Conservation (phyloP, 2,329 filamentous ascomycete species). For the Arthrobotrys sinensis region DNA sequence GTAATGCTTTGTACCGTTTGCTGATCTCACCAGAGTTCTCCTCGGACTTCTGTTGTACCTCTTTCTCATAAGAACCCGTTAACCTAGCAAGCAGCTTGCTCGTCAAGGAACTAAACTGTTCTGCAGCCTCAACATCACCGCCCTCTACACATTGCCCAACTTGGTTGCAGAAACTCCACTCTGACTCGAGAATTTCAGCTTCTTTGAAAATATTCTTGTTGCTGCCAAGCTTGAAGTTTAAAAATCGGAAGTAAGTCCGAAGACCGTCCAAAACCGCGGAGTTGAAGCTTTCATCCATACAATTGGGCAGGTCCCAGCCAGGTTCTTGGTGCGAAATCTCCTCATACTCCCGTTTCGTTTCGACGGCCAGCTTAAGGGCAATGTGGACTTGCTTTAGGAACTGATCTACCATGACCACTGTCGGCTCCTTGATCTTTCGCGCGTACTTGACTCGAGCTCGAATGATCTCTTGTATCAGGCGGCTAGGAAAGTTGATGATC, state of each 20-base stretch:
- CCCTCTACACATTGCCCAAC: conserved; percentile 92
- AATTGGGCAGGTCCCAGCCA: conserved; percentile 95
- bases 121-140: conserved; percentile 95
- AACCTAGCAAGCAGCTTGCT: conserved; percentile 91
- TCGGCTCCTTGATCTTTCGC: conserved; percentile 93
- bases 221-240: conserved; percentile 96
- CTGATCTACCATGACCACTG: conserved; percentile 93
- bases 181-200: conserved; percentile 94
- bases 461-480: conserved; percentile 96
- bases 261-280: conserved; percentile 90
- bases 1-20: conserved; percentile 93
- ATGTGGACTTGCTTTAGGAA: conserved; percentile 98
- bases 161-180: conserved; percentile 97
- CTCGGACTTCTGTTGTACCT: conserved; percentile 85
- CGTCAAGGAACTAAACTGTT: conserved; percentile 94
- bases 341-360: conserved; percentile 91
- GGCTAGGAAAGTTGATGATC: conserved; percentile 95
- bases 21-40: conserved; percentile 91
- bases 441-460: conserved; percentile 91
- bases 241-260: conserved; percentile 98
- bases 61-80: conserved; percentile 90
- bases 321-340: conserved; percentile 86
- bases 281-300: conserved; percentile 97
- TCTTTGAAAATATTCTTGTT: conserved; percentile 99
- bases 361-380: conserved; percentile 88